These are phyloP conservation scores for Moesziomyces globuligerus DNA, from an alignment of 1,284 basidiomycete genomes.

Conservation along the genomic window DNA sequence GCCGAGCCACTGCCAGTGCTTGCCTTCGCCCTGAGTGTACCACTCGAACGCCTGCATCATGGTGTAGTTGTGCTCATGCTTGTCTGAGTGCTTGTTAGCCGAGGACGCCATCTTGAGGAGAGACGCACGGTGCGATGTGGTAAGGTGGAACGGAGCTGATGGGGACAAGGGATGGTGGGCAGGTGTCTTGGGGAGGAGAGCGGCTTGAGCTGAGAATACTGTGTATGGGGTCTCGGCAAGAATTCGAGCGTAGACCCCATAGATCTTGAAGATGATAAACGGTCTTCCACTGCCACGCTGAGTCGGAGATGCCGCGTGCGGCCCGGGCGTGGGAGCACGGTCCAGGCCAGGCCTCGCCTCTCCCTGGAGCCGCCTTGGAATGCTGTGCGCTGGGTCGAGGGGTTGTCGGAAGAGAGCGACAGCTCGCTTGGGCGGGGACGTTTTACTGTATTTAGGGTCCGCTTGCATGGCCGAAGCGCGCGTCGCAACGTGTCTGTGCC, in stretches of 20 bases:
- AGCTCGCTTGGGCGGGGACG: background rate
- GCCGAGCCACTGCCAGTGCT: slow-evolving; percentile 84
- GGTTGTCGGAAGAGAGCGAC: background rate
- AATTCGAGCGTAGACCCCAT: too few species aligned
- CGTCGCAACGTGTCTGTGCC: background rate
- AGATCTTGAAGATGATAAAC: too few species aligned
- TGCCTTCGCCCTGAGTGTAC: slow-evolving; percentile 70
- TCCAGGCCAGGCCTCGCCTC: background rate
- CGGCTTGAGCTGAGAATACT: too few species aligned
- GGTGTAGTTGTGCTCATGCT: slow-evolving; percentile 53
- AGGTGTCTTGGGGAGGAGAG: background rate
- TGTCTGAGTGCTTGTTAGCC: slow-evolving; percentile 50
- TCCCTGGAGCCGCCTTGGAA: background rate
- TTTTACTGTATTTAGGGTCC: background rate
- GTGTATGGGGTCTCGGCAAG: too few species aligned
- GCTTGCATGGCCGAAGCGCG: background rate
- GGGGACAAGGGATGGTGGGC: background rate
- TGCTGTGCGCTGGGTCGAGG: too few species aligned
- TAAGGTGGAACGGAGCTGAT: background rate
- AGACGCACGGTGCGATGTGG: background rate
- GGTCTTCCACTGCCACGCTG: too few species aligned
- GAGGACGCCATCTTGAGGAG: slow-evolving; percentile 44
- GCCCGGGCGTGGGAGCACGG: background rate
- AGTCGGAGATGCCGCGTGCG: too few species aligned
- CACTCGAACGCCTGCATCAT: slow-evolving; percentile 59